A percentile compares a stretch with the other conserved stretches of the same genome.
phyloP scores from a whole-genome alignment of 2,329 filamentous ascomycete species.

The Aspergillus unguis region DNA sequence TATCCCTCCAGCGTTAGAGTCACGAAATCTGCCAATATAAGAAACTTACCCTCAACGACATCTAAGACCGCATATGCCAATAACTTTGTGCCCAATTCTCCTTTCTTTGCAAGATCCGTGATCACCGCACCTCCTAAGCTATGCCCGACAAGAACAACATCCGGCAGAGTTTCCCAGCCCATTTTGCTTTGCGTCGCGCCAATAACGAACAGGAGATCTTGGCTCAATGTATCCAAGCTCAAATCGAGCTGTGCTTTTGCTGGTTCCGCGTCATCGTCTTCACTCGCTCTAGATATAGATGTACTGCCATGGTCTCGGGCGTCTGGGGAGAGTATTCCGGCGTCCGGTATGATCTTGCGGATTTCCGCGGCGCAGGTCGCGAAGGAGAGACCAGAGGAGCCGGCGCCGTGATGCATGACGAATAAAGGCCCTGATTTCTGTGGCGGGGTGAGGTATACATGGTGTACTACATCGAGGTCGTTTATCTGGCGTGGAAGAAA shows the following conservation, averaged over 20 bases:
- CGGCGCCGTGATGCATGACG: constrained; percentile 91
- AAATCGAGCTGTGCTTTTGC: constrained; percentile 57
- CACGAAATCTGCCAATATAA: not conserved
- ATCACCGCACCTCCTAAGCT: constrained; percentile 90
- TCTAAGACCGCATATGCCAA: constrained; percentile 88
- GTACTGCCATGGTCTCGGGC: constrained; percentile 83
- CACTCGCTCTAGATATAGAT: constrained; percentile 17
- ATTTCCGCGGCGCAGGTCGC: constrained; percentile 76
- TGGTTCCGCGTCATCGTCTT: constrained; percentile 15
- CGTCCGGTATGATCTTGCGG: constrained; percentile 69
- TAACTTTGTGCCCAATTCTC: constrained; percentile 63
- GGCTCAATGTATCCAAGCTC: constrained; percentile 66
- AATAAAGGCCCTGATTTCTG: constrained; percentile 71
- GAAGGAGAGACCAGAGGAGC: constrained; percentile 90
- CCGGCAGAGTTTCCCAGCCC: constrained; percentile 70
- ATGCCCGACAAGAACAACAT: constrained; percentile 81
- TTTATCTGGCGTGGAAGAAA: constrained; percentile 53
- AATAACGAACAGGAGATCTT: constrained; percentile 70
- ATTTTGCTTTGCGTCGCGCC: constrained; percentile 64
- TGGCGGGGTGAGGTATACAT: constrained; percentile 85
- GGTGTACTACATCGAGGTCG: constrained; percentile 59
- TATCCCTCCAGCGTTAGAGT: not conserved
- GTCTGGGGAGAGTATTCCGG: constrained; percentile 81
- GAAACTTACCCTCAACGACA: constrained; percentile 69
- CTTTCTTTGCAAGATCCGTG: constrained; percentile 71